Percentiles rank a stretch among this genome's conserved stretches.
Conservation (phyloP, 2,329 filamentous ascomycete genomes). For the Zymoseptoria crescenta region DNA sequence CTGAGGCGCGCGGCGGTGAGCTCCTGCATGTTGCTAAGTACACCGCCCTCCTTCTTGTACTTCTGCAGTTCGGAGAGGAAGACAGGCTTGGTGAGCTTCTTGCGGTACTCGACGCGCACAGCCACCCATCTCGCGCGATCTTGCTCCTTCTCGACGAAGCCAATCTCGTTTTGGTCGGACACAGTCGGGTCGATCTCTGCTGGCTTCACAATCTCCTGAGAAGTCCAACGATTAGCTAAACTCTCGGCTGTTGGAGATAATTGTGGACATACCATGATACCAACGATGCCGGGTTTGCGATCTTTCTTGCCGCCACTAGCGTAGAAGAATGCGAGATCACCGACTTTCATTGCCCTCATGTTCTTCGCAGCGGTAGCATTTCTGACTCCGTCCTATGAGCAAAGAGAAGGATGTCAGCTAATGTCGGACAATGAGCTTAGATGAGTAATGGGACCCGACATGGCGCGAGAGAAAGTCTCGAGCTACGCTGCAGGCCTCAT, state of each 20-base stretch:
- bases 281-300: constrained; percentile 65
- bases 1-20: constrained; percentile 75
- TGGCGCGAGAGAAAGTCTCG: not conserved
- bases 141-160: constrained; percentile 73
- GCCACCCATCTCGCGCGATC: constrained; percentile 74
- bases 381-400: constrained; percentile 26
- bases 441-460: not conserved
- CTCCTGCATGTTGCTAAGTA: constrained; percentile 61
- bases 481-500: not conserved
- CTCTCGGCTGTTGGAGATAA: too few species aligned
- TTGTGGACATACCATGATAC: constrained; percentile 16
- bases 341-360: constrained; percentile 81
- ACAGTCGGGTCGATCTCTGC: constrained; percentile 70
- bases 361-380: constrained; percentile 67
- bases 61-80: constrained; percentile 61
- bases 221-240: too few species aligned
- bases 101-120: constrained; percentile 79
- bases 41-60: constrained; percentile 45
- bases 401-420: not conserved
- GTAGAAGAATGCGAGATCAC: constrained; percentile 93
- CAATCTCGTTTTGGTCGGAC: constrained; percentile 64
- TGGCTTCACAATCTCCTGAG: constrained; percentile 67
- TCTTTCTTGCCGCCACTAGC: constrained; percentile 75
- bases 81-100: constrained; percentile 68
- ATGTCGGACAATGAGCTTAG: not conserved